Evolutionary conservation across 305 asterid species (phyloP), one percentile per base, ranked within the genome.

Genomic region (Plantago lanceolata): DNA sequence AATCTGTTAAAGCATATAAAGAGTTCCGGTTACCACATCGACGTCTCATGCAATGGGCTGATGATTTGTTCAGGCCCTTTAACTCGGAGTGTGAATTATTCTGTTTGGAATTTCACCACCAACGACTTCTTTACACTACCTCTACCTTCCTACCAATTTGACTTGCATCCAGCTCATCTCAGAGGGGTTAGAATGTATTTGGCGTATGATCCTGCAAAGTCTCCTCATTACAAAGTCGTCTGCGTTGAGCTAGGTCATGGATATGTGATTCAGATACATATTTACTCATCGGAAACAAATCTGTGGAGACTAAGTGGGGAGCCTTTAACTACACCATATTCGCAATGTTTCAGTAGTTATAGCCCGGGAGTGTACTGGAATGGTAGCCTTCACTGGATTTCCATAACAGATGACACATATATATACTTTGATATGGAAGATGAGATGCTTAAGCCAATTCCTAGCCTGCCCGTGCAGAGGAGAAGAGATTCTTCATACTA

Each of bases 121-220:
- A 50, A 50, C 14, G 18, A 50, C 17, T 7, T 7, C 4, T 26
- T 20, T 17, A 20, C 4, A 3, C 56, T 19, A 8, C 56, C 28
- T 19, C 15, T 5, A 8, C 56, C 26, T 19, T 1, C 28, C 28
- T 24, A 24, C 28, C 28, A 24, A 24, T n/a, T n/a, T n/a, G 28
- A 24, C 28, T 1, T 24, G 28, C 5, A n/a, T 19, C 26, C 16
- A 5, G 15, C 16, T 7, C 7, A 6, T 50, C 8, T 7, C 8
- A 15, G 0, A 14, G 3, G n/a, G 56, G 8, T 20, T 49, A 26
- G 24, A 4, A 17, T 17, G 28, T 50, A 26, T 50, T 50, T n/a
- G 56, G 56, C 56, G 4, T 50, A n/a, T 50, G 56, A 50, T 50
- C 56, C 56, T 8, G 28, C 28, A 3, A 50, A n/a, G 56, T 50